Evolutionary conservation across 768 basidiomycete species (phyloP), one percentile per base, ranked within the genome.

Genomic region (Mycena floridula): DNA sequence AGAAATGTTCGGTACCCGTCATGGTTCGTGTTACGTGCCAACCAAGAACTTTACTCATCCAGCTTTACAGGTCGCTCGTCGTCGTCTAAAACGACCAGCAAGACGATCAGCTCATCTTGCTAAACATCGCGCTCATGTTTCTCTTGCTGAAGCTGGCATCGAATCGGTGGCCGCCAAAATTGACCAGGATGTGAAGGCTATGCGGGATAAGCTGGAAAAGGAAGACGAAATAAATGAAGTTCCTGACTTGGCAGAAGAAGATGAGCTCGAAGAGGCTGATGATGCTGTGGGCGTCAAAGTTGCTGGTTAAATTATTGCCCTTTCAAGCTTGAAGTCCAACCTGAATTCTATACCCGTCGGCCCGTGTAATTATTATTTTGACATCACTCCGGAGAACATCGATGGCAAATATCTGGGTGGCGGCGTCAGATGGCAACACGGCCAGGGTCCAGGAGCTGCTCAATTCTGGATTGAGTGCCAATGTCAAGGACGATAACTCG

Each of bases 1-100:
- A 91, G 74, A 93, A 91, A 65, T 94, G 90, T 49, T 90, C 90
- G 13, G 93, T 95, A 0, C 93, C 94, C 0, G 92, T 96, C 44
- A 95, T 97, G 93, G 91, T 66, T 20, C 40, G 54, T 54, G 13
- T 21, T 36, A 30, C 43, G 30, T 16, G 26, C 32, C 39, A 45
- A 26, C 48, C 39, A 9, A 40, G 38, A 15, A 18, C 40, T 20
- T 37, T 23, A 25, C 37, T 6, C 37, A 40, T 41, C 9, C 38
- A 12, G 6, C n/a, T 11, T 12, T 27, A n/a, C 40, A 69, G 67
- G 68, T 95, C 43, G 90, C 93, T 4, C 89, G 93, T 43, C 82
- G 92, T 42, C 75, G 93, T 11, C 82, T 96, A 60, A 90, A 89
- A 63, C 82, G 90, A 3, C 89, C 92, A 18, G 82, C 92, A 11